Base-by-base conservation (phyloP, 2,329 filamentous ascomycete species). In the Pseudofabraea citricarpa region DNA sequence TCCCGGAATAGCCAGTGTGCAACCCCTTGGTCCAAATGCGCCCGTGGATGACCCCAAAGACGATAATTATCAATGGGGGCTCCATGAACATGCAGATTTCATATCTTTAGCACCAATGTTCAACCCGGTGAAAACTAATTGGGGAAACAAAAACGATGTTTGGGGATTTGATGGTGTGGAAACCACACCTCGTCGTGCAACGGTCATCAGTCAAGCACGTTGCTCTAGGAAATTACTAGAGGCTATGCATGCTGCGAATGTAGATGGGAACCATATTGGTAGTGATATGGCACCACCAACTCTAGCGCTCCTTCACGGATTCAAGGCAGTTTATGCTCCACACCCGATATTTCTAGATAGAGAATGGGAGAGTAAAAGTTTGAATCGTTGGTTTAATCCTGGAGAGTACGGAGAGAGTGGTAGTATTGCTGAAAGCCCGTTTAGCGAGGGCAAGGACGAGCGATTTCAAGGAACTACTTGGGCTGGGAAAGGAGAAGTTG, bases 301-400 rank as follows among this genome's bases (percentile, higher is more conserved):
- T 0, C 77, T 84, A 20, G 80, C 85, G 0, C 72, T 91, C 15
- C 77, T 89, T 49, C 85, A 93, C 59, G 86, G 87, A 5, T 70
- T 90, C 38, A 91, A 91, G 66, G 81, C 84, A 4, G 83, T 89
- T 4, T 87, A 83, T 56, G 85, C 81, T 9, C 87, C 87, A 9
- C 86, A 90, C 62, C 86, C 87, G 1, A 78, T 90, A 36, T 90
- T 82, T 63, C 87, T 89, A 56, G 86, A 91, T 63, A 78, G 85
- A 48, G 76, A 84, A 39, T 90, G 85, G 85, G 65, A 67, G 22
- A 69, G 73, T 2, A 62, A 67, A 22, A 73, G 73, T 46, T 60
- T 82, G 21, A 70, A 71, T 22, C 71, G 69, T 48, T 81, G 73
- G 71, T 81, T 82, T 63, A 82, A 83, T 48, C 72, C 75, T 7